Percentiles rank a stretch among this genome's conserved stretches.
These are phyloP conservation scores for Aureobasidium leucospermi DNA, from an alignment of 2,329 filamentous ascomycete genomes.

Conservation along the genomic window DNA sequence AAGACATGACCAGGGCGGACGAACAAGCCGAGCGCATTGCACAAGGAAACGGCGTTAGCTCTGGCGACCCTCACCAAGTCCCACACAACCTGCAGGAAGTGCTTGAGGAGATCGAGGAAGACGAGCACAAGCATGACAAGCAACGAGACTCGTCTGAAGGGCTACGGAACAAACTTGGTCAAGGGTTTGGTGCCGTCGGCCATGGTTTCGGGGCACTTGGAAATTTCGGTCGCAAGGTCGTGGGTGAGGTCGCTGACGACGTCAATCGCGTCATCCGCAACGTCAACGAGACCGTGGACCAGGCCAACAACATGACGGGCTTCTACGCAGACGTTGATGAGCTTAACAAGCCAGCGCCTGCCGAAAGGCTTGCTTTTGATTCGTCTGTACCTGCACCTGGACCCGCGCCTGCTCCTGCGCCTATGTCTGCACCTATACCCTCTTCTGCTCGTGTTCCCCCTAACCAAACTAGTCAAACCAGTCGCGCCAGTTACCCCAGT, in stretches of 20 bases:
- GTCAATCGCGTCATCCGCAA: conserved; percentile 38
- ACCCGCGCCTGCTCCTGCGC: neutral
- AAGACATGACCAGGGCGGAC: conserved; percentile 42
- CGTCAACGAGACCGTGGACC: conserved; percentile 19
- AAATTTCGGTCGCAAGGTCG: conserved; percentile 39
- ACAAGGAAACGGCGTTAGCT: conserved; percentile 24
- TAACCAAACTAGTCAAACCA: neutral
- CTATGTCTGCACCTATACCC: neutral
- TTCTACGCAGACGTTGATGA: conserved; percentile 11
- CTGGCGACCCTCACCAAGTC: conserved; percentile 25
- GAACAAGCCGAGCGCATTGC: conserved; percentile 26
- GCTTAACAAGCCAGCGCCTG: neutral
- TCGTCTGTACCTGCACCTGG: neutral
- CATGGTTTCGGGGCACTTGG: conserved; percentile 45
- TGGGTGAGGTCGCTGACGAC: conserved; percentile 27
- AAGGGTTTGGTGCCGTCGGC: conserved; percentile 32
- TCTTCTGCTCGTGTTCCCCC: neutral
- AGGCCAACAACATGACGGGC: conserved; percentile 16
- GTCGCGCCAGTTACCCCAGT: no score
- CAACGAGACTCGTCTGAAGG: conserved; percentile 24
- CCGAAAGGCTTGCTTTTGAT: conserved; percentile 7
- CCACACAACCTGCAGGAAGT: conserved; percentile 25
- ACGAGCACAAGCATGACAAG: conserved; percentile 6
- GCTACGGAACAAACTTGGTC: conserved; percentile 38
- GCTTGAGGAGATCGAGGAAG: conserved; percentile 21